Conservation (phyloP, 1,139 yeast species). For the Scheffersomyces quercinus region DNA sequence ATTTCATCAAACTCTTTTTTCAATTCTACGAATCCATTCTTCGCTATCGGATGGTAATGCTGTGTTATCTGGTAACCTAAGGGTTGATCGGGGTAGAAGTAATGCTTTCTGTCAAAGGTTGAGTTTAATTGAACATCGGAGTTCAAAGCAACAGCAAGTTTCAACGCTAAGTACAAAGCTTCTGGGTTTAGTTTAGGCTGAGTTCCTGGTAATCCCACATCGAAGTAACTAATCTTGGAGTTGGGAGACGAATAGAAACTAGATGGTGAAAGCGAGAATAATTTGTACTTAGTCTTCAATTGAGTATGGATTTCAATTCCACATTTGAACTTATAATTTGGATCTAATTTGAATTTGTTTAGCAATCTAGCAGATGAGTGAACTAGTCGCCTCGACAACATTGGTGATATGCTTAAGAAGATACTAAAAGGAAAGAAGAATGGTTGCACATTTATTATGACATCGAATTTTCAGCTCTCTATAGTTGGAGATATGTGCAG, state of each 20-base stretch:
- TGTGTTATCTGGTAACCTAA: constrained; percentile 96
- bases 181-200: constrained; percentile 82
- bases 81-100: constrained; percentile 96
- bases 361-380: background rate
- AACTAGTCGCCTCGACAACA: background rate
- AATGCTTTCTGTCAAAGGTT: constrained; percentile 89
- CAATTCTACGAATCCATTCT: constrained; percentile 58
- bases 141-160: constrained; percentile 71
- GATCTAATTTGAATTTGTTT: constrained; percentile 11
- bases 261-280: constrained; percentile 65
- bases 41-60: constrained; percentile 78
- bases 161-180: constrained; percentile 69
- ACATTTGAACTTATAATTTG: constrained; percentile 57
- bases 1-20: constrained; percentile 55
- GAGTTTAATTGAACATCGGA: constrained; percentile 59
- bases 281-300: constrained; percentile 67
- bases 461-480: no score
- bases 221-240: constrained; percentile 72
- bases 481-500: no score
- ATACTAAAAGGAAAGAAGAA: no score
- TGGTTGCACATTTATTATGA: background rate
- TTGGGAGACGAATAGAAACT: constrained; percentile 62
- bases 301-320: constrained; percentile 96
- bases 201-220: constrained; percentile 89
- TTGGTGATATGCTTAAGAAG: background rate